A percentile compares a stretch with the other conserved stretches of the same genome.
phyloP scores from a whole-genome alignment of 108 stramenopile species.

The Bacterosira constricta region DNA sequence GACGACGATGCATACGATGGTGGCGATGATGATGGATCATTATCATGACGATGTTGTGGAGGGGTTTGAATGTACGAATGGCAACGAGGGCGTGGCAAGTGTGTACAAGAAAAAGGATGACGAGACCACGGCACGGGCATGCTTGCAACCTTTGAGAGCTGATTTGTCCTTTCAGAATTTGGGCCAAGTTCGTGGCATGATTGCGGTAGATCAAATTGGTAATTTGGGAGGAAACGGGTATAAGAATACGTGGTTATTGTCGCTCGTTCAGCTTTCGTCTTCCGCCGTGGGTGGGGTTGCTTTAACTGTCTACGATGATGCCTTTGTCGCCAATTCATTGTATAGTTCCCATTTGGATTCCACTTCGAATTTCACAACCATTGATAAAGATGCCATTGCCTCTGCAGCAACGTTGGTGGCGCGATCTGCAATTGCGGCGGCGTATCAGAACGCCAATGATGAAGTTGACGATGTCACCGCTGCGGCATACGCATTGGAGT shows the following conservation, averaged over 20 bases:
- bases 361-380: slow-evolving; percentile 36
- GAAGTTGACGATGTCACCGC: slow-evolving; percentile 68
- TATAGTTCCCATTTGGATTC: slow-evolving; percentile 84
- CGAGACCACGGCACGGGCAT: slow-evolving; percentile 57
- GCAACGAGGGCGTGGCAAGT: slow-evolving; percentile 55
- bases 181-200: slow-evolving; percentile 71
- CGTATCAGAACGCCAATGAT: slow-evolving; percentile 62
- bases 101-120: slow-evolving; percentile 50
- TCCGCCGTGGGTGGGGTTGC: slow-evolving; percentile 73
- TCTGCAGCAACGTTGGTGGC: slow-evolving; percentile 83
- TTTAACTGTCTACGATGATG: slow-evolving; percentile 81
- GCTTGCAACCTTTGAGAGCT: slow-evolving; percentile 74
- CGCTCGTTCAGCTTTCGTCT: slow-evolving; percentile 59
- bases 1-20: too few species aligned
- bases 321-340: slow-evolving; percentile 59
- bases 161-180: slow-evolving; percentile 76
- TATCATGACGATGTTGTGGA: slow-evolving; percentile 68
- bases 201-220: slow-evolving; percentile 88
- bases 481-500: slow-evolving; percentile 60
- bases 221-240: slow-evolving; percentile 56
- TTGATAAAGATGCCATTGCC: slow-evolving; percentile 78
- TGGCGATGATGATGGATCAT: too few species aligned
- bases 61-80: slow-evolving; percentile 60
- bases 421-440: slow-evolving; percentile 77
- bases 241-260: slow-evolving; percentile 72